Evolutionary conservation across 768 basidiomycete genomes (phyloP).

Genomic region (Agrocybe praecox): DNA sequence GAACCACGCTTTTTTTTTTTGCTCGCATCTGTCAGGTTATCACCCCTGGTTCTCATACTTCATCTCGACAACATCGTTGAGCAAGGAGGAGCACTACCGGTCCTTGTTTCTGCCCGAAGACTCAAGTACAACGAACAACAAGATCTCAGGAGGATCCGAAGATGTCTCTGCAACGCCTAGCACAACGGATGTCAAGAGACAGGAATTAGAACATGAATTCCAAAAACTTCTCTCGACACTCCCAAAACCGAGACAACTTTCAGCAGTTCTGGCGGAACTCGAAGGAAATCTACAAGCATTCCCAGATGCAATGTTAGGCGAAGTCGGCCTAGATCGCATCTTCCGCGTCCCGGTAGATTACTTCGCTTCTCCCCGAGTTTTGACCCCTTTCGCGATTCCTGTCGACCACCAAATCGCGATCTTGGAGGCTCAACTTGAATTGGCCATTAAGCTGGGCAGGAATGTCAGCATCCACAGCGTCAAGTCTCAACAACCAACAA

Average conservation of each 20-base stretch:
- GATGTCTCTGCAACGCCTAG: no score
- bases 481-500: conserved; percentile 68
- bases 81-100: conserved; percentile 77
- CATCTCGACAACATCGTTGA: conserved; percentile 47
- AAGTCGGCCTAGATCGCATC: conserved; percentile 87
- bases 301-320: conserved; percentile 83
- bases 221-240: conserved; percentile 60
- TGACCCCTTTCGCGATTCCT: conserved; percentile 81
- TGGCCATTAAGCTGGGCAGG: conserved; percentile 79
- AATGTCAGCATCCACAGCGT: conserved; percentile 91
- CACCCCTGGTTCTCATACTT: conserved; percentile 94
- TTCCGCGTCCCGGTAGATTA: conserved; percentile 73
- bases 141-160: not conserved
- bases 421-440: conserved; percentile 80
- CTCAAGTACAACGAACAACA: conserved; percentile 9
- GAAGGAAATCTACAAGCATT: conserved; percentile 60
- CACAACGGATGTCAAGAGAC: no score
- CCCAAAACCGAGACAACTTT: conserved; percentile 71
- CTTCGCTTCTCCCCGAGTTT: conserved; percentile 45
- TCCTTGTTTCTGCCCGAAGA: conserved; percentile 56
- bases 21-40: conserved; percentile 61
- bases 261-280: conserved; percentile 60
- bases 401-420: conserved; percentile 79
- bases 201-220: conserved; percentile 41
- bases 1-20: not conserved